Evolutionary conservation across 768 basidiomycete species (phyloP), one percentile per base, ranked within the genome.

Genomic region (Lentinula detonsa): DNA sequence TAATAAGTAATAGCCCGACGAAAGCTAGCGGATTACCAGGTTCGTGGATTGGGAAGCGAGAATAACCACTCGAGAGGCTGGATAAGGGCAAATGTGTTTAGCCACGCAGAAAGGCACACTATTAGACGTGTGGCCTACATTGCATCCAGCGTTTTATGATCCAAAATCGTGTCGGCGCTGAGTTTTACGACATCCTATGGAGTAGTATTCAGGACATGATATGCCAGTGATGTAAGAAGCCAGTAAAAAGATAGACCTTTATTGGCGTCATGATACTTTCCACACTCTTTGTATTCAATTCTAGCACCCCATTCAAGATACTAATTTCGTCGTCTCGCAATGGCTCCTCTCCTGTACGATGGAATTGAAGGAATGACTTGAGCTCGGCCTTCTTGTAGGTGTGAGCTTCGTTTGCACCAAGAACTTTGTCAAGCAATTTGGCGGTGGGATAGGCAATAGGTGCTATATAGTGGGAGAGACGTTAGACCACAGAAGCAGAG

Each of bases 41-140:
- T 62, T 85, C 84, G 67, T 96, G 92, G 0, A 98, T 83, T 0
- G 95, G 95, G 68, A 98, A 91, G 18, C 95, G 86, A 1, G 94
- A 95, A 70, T 96, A 97, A 0, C 95, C 95, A 64, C 86, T 90
- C n/a, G 78, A 69, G 21, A 90, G 72, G 49, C 87, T 90, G 65
- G 4, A 56, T 7, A 33, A 66, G 18, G 2, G 16, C 5, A 8
- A 2, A 39, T 8, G 5, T 13, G 21, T n/a, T 39, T 5, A n/a
- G 42, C n/a, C 42, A 43, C 3, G 13, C 2, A 16, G 18, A 7
- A 16, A 16, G 42, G n/a, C 16, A n/a, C 16, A 16, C 6, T 4
- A 16, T 43, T 43, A 6, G n/a, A 16, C 6, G 42, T n/a, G 18
- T 23, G 1, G 11, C 21, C 21, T 66, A 90, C 90, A 93, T 82